Percentiles rank a stretch among this genome's conserved stretches.
These are phyloP conservation scores for Falciphora oryzae DNA, from an alignment of 2,329 filamentous ascomycete genomes.

Conservation along the genomic window DNA sequence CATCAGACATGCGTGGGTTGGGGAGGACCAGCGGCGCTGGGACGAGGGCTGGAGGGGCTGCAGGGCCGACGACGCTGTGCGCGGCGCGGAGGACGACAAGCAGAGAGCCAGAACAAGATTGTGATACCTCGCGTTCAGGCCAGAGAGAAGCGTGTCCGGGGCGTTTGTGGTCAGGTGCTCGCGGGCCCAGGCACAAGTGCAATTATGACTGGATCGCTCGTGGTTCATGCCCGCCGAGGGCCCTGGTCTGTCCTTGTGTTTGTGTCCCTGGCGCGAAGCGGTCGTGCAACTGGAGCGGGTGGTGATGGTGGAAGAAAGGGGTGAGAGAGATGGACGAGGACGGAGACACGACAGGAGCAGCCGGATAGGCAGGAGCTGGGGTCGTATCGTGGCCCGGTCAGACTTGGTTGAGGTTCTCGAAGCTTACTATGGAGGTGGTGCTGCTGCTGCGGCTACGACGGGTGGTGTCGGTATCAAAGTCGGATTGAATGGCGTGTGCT, in stretches of 20 bases:
- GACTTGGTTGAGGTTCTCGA: neutral
- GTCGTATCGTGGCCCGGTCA: neutral
- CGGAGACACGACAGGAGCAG: neutral
- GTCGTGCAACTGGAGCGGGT: neutral
- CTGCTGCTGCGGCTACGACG: neutral
- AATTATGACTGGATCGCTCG: neutral
- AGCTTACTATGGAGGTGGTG: neutral
- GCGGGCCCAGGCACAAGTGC: neutral
- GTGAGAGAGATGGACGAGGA: neutral
- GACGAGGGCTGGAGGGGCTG: neutral
- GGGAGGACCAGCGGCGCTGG: neutral
- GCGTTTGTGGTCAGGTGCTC: neutral
- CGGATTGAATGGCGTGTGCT: neutral
- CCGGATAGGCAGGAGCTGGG: neutral
- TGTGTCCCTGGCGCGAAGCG: neutral
- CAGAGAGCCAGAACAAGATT: neutral
- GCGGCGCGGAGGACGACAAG: neutral
- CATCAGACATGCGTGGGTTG: constrained; percentile 5
- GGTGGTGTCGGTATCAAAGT: neutral
- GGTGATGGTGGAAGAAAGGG: neutral
- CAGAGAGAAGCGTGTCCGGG: neutral
- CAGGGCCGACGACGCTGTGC: neutral
- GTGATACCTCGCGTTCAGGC: neutral
- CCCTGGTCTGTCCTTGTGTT: neutral
- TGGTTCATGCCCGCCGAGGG: neutral